Evolutionary conservation across 2,329 filamentous ascomycete species (phyloP).

Genomic region (Paradendryphiella salina): DNA sequence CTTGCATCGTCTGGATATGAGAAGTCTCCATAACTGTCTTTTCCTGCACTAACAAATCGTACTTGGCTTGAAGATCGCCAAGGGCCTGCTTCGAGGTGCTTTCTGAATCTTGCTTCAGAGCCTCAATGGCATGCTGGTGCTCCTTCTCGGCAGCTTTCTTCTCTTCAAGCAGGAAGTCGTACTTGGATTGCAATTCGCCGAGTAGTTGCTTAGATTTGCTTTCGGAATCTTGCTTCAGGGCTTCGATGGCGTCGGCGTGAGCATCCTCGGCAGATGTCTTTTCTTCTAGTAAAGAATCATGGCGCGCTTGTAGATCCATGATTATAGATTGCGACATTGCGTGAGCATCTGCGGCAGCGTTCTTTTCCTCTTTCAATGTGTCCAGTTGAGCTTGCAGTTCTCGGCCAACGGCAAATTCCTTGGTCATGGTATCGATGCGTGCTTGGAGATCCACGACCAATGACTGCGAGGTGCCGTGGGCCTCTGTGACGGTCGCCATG

Average conservation of each 20-base stretch:
- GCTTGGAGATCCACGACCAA: slow-evolving; percentile 30
- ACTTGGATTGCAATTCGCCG: slow-evolving; percentile 34
- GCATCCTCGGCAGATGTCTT: slow-evolving; percentile 38
- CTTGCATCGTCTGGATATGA: slow-evolving; percentile 3
- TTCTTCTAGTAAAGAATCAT: slow-evolving; percentile 36
- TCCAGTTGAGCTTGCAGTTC: slow-evolving; percentile 21
- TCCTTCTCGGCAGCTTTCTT: slow-evolving; percentile 34
- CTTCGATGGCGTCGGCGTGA: slow-evolving; percentile 35
- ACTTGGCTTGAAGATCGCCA: slow-evolving; percentile 11
- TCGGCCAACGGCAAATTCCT: slow-evolving; percentile 14
- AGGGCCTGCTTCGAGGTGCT: slow-evolving; percentile 20
- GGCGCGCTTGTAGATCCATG: slow-evolving; percentile 36
- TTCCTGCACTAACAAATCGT: slow-evolving; percentile 32
- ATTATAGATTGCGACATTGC: slow-evolving; percentile 32
- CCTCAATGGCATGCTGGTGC: slow-evolving; percentile 29
- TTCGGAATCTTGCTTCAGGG: slow-evolving; percentile 38
- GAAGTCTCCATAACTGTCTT: slow-evolving; percentile 19
- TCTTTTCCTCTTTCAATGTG: slow-evolving; percentile 24
- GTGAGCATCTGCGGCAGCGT: slow-evolving; percentile 25
- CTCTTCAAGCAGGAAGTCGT: slow-evolving; percentile 34
- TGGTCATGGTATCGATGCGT: slow-evolving; percentile 24
- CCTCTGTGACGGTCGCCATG: slow-evolving; percentile 26
- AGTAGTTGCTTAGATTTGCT: slow-evolving; percentile 33
- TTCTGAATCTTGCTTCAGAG: slow-evolving; percentile 35
- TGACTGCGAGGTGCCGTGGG: slow-evolving; percentile 27